A percentile compares a stretch with the other conserved stretches of the same genome.
Conservation (phyloP, 331 rosid species). For the Rhamnella rubrinervis region DNA sequence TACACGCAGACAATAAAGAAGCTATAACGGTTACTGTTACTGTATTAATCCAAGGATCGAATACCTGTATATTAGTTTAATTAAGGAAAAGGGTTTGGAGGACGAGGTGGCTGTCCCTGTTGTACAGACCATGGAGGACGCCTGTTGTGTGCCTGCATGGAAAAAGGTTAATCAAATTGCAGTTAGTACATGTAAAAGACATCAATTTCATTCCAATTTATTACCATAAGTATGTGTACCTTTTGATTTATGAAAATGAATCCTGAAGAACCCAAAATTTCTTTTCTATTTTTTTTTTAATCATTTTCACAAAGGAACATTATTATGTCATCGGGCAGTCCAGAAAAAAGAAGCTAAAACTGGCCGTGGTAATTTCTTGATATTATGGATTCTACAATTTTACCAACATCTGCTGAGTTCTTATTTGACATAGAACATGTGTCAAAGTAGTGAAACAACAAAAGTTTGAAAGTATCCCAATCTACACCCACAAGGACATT, state of each 20-base stretch:
- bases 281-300: neutral
- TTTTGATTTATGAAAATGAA: neutral
- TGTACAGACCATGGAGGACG: slow-evolving; percentile 87
- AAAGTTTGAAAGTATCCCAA: neutral
- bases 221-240: too few species aligned
- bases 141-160: slow-evolving; percentile 65
- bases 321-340: neutral
- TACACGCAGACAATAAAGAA: neutral
- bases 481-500: neutral
- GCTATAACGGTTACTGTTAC: neutral
- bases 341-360: neutral
- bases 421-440: neutral
- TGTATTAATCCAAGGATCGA: neutral
- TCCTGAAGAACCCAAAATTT: neutral
- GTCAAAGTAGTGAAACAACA: neutral
- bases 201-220: neutral
- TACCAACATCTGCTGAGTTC: neutral
- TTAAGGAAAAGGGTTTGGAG: slow-evolving; percentile 28
- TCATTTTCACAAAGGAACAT: neutral
- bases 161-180: slow-evolving; percentile 10
- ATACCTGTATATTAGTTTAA: slow-evolving; percentile 18
- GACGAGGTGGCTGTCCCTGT: slow-evolving; percentile 51
- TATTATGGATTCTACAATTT: neutral
- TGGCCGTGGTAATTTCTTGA: slow-evolving; percentile 2
- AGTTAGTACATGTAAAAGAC: neutral